Evolutionary conservation across 202 grass and related monocot species (phyloP), one percentile per base, ranked within the genome.

Genomic region (Setaria italica): DNA sequence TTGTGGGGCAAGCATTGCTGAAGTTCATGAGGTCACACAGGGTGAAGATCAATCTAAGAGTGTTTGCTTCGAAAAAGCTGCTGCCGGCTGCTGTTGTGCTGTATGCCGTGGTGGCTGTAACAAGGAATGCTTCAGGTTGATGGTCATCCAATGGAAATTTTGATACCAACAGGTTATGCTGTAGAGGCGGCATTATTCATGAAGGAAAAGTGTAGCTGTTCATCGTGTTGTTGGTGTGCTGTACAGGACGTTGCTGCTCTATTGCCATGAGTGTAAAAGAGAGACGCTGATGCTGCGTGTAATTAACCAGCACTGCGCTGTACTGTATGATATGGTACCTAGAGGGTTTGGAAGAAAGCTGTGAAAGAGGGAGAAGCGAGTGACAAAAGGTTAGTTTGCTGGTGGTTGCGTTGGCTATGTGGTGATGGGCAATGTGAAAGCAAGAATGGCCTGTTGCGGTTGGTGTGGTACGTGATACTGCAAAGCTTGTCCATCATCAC

Each of bases 31-130:
- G 88, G 58, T 65, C 58, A 2, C 90, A 74, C 77, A 80, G 70
- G 50, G 76, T 94, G 64, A 97, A 88, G 88, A 84, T 97, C 46
- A 97, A 92, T 75, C 84, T 97, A 16, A 94, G 94, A 80, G 77
- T 94, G 77, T 74, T 97, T 20, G 92, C 94, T 12, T 97, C 94
- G 0, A 97, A 97, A 77, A 97, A 85, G 62, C 54, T 94, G 68
- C 25, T 89, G n/a, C 48, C 58, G 30, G 64, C 72, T 29, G 29
- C 88, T 12, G 66, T 90, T 84, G 7, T 90, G 43, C 53, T 86
- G 55, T 92, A 80, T 32, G 32, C 30, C 5, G 58, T 84, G 34
- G 82, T 88, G 77, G 80, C 20, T 11, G 86, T 87, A 62, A 67
- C 86, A 53, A 85, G 72, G 60, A 80, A 49, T 73, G 83, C 25